These are phyloP conservation scores for Amniculicola lignicola DNA, from an alignment of 495 filamentous ascomycete genomes.

Conservation along the genomic window DNA sequence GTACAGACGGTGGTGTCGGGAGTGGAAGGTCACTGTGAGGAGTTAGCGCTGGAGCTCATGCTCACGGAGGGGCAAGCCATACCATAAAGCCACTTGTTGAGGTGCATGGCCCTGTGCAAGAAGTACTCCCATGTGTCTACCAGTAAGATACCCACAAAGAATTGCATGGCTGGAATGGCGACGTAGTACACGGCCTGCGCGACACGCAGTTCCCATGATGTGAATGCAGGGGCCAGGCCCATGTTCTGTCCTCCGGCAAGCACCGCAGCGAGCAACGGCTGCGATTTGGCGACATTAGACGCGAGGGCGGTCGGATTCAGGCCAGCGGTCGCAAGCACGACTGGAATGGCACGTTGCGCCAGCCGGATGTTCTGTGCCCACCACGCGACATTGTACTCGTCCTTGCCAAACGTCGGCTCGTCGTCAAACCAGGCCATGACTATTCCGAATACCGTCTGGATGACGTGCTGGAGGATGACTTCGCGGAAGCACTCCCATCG, in stretches of 20 bases:
- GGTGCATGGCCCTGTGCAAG: slow-evolving; percentile 87
- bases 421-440: slow-evolving; percentile 63
- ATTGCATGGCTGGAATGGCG: slow-evolving; percentile 70
- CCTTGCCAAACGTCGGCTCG: slow-evolving; percentile 62
- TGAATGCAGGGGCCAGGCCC: slow-evolving; percentile 49
- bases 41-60: slow-evolving; percentile 31
- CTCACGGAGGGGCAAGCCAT: slow-evolving; percentile 42
- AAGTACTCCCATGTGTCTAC: slow-evolving; percentile 98
- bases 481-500: slow-evolving; percentile 79
- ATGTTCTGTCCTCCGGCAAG: slow-evolving; percentile 75
- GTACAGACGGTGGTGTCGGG: slow-evolving; percentile 91
- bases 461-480: slow-evolving; percentile 83
- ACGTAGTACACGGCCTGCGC: slow-evolving; percentile 77
- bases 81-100: slow-evolving; percentile 97
- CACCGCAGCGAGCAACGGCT: slow-evolving; percentile 64
- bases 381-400: slow-evolving; percentile 77
- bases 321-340: slow-evolving; percentile 47
- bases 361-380: slow-evolving; percentile 75
- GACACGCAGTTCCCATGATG: slow-evolving; percentile 70
- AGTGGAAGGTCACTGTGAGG: slow-evolving; percentile 75
- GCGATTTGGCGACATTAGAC: slow-evolving; percentile 42
- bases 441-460: slow-evolving; percentile 68
- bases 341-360: slow-evolving; percentile 64
- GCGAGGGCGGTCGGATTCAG: slow-evolving; percentile 44
- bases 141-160: slow-evolving; percentile 65